These are phyloP conservation scores for Iris macrosiphon DNA, from an alignment of 106 monocot genomes.

Conservation along the genomic window DNA sequence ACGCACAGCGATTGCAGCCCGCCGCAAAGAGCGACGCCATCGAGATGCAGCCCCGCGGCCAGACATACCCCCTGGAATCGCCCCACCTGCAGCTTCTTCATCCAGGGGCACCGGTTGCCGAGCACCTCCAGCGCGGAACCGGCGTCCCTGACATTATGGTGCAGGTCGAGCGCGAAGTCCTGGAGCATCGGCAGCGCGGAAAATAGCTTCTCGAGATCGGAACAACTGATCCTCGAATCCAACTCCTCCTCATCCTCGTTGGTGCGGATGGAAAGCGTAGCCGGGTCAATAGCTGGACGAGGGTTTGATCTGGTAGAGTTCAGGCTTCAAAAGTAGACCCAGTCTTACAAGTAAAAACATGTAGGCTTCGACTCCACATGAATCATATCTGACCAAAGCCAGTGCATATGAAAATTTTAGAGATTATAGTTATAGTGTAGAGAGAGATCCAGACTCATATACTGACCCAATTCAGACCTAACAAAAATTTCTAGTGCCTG, in stretches of 20 bases:
- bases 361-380: no score
- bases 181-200: conserved; percentile 41
- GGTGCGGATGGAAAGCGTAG: conserved; percentile 15
- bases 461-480: no score
- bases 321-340: no score
- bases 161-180: conserved; percentile 55
- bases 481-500: no score
- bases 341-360: no score
- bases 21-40: conserved; percentile 78
- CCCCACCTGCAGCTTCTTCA: conserved; percentile 51
- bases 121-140: conserved; percentile 60
- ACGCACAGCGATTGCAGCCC: conserved; percentile 47
- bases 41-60: conserved; percentile 68
- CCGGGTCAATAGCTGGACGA: conserved; percentile 62
- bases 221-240: conserved; percentile 35
- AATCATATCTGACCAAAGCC: no score
- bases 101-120: conserved; percentile 27
- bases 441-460: no score
- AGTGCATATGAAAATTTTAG: no score
- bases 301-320: no score
- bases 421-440: no score
- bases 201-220: conserved; percentile 43
- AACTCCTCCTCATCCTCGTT: no score
- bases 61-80: conserved; percentile 61
- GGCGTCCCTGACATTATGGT: conserved; percentile 37